These are phyloP conservation scores for Thermoascus crustaceus DNA, from an alignment of 2,329 filamentous ascomycete genomes.

Conservation along the genomic window DNA sequence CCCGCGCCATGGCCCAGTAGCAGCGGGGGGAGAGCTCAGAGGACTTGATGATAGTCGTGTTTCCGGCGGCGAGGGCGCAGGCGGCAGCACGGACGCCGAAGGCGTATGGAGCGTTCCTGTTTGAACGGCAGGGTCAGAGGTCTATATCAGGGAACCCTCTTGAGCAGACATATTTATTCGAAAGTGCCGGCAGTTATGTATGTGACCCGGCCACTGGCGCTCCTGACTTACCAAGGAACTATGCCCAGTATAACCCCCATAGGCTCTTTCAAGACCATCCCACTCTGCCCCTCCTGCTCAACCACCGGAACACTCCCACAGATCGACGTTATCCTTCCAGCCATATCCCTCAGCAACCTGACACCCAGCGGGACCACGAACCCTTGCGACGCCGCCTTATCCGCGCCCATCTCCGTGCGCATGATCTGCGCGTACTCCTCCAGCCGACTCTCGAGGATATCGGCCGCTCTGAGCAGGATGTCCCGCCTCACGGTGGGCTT, in stretches of 20 bases:
- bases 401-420: conserved; percentile 46
- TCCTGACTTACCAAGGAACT: too few relatives aligned
- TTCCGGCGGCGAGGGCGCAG: conserved; percentile 13
- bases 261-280: too few relatives aligned
- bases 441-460: conserved; percentile 38
- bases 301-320: conserved; percentile 43
- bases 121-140: too few relatives aligned
- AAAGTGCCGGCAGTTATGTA: too few relatives aligned
- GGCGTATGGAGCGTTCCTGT: conserved; percentile 14
- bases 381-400: conserved; percentile 22
- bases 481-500: conserved; percentile 55
- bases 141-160: too few relatives aligned
- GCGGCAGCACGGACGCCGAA: conserved; percentile 16
- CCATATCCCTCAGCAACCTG: conserved; percentile 41
- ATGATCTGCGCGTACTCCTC: conserved; percentile 53
- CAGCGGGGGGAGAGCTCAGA: conserved; percentile 26
- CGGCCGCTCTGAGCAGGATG: conserved; percentile 62
- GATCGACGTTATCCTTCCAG: conserved; percentile 40
- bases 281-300: conserved; percentile 43
- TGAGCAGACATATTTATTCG: too few relatives aligned
- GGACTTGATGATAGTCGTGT: conserved; percentile 18
- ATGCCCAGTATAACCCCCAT: too few relatives aligned
- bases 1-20: conserved; percentile 24
- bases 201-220: too few relatives aligned
- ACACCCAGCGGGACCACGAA: conserved; percentile 25